phyloP scores from a whole-genome alignment of 371 early-diverging fungal species.

The Zopfochytrium polystomum region DNA sequence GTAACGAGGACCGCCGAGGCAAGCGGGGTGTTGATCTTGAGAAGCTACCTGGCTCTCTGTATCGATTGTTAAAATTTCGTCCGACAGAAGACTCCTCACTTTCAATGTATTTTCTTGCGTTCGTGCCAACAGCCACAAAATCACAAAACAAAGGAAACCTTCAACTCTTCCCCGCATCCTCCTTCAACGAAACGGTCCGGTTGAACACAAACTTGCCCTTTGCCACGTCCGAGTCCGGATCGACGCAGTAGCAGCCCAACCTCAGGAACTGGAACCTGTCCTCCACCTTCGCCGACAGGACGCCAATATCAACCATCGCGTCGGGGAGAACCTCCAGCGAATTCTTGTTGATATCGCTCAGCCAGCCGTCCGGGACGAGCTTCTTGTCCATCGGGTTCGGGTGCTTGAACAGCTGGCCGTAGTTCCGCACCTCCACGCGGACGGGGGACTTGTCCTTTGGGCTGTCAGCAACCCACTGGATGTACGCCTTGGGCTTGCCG shows the following conservation, averaged over 20 bases:
- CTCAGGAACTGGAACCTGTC: slow-evolving; percentile 95
- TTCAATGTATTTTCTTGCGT: no score
- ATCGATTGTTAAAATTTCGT: no score
- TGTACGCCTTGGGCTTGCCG: slow-evolving; percentile 92
- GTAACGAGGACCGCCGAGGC: no score
- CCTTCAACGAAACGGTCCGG: slow-evolving; percentile 88
- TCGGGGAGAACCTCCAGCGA: slow-evolving; percentile 68
- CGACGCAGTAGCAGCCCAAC: slow-evolving; percentile 97
- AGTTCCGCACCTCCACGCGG: slow-evolving; percentile 77
- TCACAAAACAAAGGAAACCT: no score
- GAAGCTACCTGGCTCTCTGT: no score
- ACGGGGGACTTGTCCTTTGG: slow-evolving; percentile 80
- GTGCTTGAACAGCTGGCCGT: slow-evolving; percentile 85
- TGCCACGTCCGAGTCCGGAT: slow-evolving; percentile 75
- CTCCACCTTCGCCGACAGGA: slow-evolving; percentile 64
- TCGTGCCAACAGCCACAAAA: no score
- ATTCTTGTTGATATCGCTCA: slow-evolving; percentile 87
- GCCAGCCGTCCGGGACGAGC: slow-evolving; percentile 82
- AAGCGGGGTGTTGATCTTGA: no score
- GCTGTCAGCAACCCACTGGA: slow-evolving; percentile 96
- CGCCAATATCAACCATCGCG: slow-evolving; percentile 82
- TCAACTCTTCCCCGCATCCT: slow-evolving; percentile 70
- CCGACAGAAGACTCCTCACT: no score
- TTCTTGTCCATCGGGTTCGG: slow-evolving; percentile 79
- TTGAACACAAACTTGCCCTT: slow-evolving; percentile 71